These are phyloP conservation scores for Phaeosphaeria sp. DNA, from an alignment of 2,329 filamentous ascomycete genomes.

Conservation along the genomic window DNA sequence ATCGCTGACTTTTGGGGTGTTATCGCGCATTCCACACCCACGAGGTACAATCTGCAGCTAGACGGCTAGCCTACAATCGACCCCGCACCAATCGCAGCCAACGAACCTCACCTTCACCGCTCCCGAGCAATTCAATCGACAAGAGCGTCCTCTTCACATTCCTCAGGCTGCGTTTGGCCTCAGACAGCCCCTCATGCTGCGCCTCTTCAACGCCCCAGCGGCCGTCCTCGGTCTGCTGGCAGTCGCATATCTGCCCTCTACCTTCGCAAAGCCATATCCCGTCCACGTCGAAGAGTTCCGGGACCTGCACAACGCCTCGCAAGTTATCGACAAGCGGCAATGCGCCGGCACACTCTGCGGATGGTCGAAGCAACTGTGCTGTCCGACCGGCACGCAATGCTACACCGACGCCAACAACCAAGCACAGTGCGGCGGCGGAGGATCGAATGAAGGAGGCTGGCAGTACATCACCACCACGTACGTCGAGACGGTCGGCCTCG, in stretches of 20 bases:
- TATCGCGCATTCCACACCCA: conserved; percentile 4
- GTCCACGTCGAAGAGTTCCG: conserved; percentile 34
- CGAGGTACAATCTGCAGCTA: conserved; percentile 9
- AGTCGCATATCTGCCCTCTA: conserved; percentile 59
- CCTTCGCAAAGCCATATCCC: conserved; percentile 49
- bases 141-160: conserved; percentile 1
- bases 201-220: conserved; percentile 68
- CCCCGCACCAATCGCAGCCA: conserved; percentile 24
- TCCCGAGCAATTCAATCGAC: not conserved
- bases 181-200: conserved; percentile 28
- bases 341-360: conserved; percentile 35
- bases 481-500: conserved; percentile 59
- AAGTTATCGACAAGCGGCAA: conserved; percentile 29
- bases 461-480: conserved; percentile 65
- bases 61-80: conserved; percentile 22
- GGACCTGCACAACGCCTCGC: conserved; percentile 39
- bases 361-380: conserved; percentile 46
- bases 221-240: conserved; percentile 62
- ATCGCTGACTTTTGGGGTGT: conserved; percentile 18
- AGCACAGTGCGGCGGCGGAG: conserved; percentile 38
- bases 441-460: conserved; percentile 55
- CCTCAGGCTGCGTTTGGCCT: conserved; percentile 10
- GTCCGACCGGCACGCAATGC: conserved; percentile 37
- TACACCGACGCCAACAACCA: conserved; percentile 42
- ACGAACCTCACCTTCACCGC: conserved; percentile 23